phyloP scores from a whole-genome alignment of 2,329 filamentous ascomycete species.

The Ceratocystiopsis sp. region DNA sequence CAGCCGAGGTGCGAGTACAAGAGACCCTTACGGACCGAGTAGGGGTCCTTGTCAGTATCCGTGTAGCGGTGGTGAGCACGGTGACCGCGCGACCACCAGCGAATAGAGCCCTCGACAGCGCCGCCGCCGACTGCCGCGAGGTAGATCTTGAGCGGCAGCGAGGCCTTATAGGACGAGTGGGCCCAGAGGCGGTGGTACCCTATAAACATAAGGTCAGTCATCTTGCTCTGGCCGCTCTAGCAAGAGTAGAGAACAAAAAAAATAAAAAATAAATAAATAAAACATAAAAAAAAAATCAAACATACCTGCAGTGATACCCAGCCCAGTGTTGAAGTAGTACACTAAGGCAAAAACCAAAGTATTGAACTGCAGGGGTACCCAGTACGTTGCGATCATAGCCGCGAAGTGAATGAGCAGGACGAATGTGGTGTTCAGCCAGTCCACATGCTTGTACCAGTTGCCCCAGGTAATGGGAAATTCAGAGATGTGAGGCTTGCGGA shows the following conservation, averaged over 20 bases:
- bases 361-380: conserved; percentile 56
- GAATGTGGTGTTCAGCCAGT: conserved; percentile 78
- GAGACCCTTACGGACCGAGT: conserved; percentile 77
- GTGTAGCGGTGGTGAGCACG: conserved; percentile 82
- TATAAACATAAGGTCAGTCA: conserved; percentile 8
- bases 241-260: not conserved
- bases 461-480: conserved; percentile 61
- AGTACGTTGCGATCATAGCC: conserved; percentile 59
- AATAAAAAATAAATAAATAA: not conserved
- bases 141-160: conserved; percentile 60
- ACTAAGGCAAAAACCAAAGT: conserved; percentile 56
- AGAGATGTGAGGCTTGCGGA: conserved; percentile 66
- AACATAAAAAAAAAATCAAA: not conserved
- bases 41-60: conserved; percentile 83
- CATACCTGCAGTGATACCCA: conserved; percentile 64
- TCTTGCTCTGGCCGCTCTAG: too few relatives aligned
- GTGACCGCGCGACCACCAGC: conserved; percentile 81
- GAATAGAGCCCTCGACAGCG: conserved; percentile 69
- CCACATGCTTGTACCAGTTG: conserved; percentile 87
- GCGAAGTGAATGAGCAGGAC: conserved; percentile 62
- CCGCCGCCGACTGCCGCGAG: conserved; percentile 67
- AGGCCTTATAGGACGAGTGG: conserved; percentile 68
- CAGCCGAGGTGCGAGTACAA: conserved; percentile 73
- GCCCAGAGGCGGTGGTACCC: conserved; percentile 76
- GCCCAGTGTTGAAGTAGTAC: conserved; percentile 73